These are phyloP conservation scores for Lanzia echinophila DNA, from an alignment of 2,329 filamentous ascomycete species.

Conservation along the genomic window DNA sequence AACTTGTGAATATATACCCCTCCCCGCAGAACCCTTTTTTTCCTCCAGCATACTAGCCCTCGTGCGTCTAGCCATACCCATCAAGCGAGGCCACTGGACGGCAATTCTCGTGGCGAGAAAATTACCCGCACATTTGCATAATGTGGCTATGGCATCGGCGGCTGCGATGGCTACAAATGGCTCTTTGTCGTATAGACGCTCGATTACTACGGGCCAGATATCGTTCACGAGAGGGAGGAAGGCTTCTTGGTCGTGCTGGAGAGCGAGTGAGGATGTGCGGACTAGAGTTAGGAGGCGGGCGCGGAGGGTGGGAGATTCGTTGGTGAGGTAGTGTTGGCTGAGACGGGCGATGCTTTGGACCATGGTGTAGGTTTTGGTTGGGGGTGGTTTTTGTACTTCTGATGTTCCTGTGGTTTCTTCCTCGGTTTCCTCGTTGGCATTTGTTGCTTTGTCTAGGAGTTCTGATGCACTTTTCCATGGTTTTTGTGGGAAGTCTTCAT, in stretches of 20 bases:
- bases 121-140: conserved; percentile 69
- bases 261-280: conserved; percentile 60
- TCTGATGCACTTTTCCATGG: conserved; percentile 32
- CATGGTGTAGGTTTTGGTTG: conserved; percentile 72
- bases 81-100: conserved; percentile 59
- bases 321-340: conserved; percentile 86
- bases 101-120: conserved; percentile 75
- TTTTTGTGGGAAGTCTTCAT: conserved; percentile 26
- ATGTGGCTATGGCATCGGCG: conserved; percentile 57
- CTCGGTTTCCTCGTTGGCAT: conserved; percentile 8
- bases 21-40: conserved; percentile 30
- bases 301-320: conserved; percentile 71
- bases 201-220: conserved; percentile 76
- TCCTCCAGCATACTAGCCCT: conserved; percentile 37
- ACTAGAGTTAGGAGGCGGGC: conserved; percentile 73
- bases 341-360: conserved; percentile 75
- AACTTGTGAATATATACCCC: conserved; percentile 55
- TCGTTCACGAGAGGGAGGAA: conserved; percentile 87
- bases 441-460: conserved; percentile 30
- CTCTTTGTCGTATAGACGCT: conserved; percentile 60
- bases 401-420: conserved; percentile 28
- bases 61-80: conserved; percentile 42
- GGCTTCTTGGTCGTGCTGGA: conserved; percentile 70
- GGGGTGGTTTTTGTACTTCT: conserved; percentile 53
- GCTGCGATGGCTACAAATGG: conserved; percentile 64